A percentile compares a stretch with the other conserved stretches of the same genome.
These are phyloP conservation scores for Pontederia paniculata DNA, from an alignment of 176 grass and related monocot species.

Conservation along the genomic window DNA sequence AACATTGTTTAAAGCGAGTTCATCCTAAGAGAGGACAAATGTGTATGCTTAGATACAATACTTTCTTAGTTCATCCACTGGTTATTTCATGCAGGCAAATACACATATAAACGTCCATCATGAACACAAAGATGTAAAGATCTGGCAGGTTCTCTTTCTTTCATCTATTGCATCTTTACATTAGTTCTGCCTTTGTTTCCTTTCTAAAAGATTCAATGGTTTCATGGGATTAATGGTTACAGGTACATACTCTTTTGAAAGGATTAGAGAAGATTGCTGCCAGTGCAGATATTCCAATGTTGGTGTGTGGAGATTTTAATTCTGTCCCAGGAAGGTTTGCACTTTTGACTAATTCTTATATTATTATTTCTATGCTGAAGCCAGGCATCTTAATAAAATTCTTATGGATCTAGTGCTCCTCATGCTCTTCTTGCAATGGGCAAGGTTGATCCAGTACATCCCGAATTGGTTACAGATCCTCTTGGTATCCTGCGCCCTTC, in stretches of 20 bases:
- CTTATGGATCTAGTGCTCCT: slow-evolving; percentile 54
- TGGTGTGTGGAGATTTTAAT: slow-evolving; percentile 99
- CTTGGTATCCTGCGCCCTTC: slow-evolving; percentile 79
- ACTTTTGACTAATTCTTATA: not conserved
- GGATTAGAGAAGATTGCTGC: slow-evolving; percentile 98
- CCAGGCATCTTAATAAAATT: not conserved
- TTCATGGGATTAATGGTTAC: slow-evolving; percentile 6
- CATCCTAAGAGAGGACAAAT: too few relatives aligned
- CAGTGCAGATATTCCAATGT: slow-evolving; percentile 99
- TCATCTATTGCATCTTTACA: slow-evolving; percentile 11
- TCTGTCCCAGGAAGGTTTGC: slow-evolving; percentile 66
- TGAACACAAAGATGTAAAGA: slow-evolving; percentile 96
- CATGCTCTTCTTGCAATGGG: slow-evolving; percentile 84
- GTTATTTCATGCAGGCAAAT: slow-evolving; percentile 65
- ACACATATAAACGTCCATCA: slow-evolving; percentile 95
- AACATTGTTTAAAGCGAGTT: too few relatives aligned
- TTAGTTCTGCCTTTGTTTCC: slow-evolving; percentile 3
- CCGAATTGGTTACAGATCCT: slow-evolving; percentile 79
- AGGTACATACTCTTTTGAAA: slow-evolving; percentile 99
- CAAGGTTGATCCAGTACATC: slow-evolving; percentile 92
- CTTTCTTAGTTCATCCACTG: slow-evolving; percentile 2
- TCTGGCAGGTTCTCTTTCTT: slow-evolving; percentile 69
- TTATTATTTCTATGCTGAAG: not conserved
- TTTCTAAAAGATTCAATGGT: slow-evolving; percentile 11
- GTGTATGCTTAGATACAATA: not conserved